Evolutionary conservation across 2,329 filamentous ascomycete species (phyloP), one percentile per base, ranked within the genome.

Genomic region (Dothiorella sarmentorum): DNA sequence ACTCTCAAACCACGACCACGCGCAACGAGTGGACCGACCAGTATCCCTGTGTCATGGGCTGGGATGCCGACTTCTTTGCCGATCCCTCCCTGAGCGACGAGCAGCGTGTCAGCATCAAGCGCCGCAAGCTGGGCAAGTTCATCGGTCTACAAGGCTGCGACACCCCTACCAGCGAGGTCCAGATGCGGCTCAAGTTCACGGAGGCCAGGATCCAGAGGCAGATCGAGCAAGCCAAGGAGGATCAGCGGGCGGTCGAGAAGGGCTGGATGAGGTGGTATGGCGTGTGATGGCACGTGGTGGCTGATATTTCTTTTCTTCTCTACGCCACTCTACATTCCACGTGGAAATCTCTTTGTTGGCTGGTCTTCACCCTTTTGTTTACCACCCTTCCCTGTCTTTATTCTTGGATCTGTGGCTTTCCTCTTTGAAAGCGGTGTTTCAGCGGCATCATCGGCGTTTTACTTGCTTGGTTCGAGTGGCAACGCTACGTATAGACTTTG

Each of bases 121-220:
- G 88, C 62, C 77, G 87, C 62, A 85, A 85, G 73, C 83, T 91
- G 68, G 88, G 88, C 44, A 78, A 82, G 64, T 91, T 91, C 64
- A 90, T 91, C 68, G 88, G 88, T 11, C 75, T 91, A 59, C 75
- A 83, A 52, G 87, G 86, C 2, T 82, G 82, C 65, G 80, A 84
- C 63, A 81, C 79, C 29, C 82, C 81, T 18, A 63, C 69, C 3
- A 75, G 75, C 71, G 76, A 79, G 67, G 75, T 76, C 62, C 72
- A 75, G 43, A 40, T 45, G 35, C 42, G 37, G n/a, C 7, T 60
- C 20, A 35, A 40, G 15, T 17, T 56, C 15, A 18, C 58, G 3
- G 44, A 40, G n/a, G 55, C 33, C 7, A 15, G 55, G 15, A 49
- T 58, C 26, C 4, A n/a, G 31, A 31, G 44, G 9, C 18, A 35